Percentiles rank a stretch among this genome's conserved stretches.
Conservation (phyloP, 257 asterid species). For the Nicotiana noctiflora region DNA sequence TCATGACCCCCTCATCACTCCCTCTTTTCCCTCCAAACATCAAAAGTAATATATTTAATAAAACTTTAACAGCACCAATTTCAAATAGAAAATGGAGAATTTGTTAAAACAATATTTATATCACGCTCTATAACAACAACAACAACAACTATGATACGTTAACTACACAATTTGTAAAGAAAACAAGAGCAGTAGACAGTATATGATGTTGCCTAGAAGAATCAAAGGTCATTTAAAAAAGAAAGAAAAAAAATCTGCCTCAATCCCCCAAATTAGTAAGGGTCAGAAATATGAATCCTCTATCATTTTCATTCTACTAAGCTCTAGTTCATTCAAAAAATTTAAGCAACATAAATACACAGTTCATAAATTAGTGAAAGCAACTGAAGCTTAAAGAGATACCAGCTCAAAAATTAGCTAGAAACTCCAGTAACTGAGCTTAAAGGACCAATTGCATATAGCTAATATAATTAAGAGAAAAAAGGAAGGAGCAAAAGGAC, state of each 20-base stretch:
- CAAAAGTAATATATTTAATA: background rate
- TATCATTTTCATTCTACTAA: background rate
- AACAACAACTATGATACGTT: background rate
- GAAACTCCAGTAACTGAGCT: background rate
- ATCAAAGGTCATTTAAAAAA: background rate
- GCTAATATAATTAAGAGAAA: background rate
- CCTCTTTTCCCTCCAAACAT: background rate
- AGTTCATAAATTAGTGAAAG: background rate
- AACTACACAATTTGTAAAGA: background rate
- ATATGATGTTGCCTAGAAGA: background rate
- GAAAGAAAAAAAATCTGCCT: background rate
- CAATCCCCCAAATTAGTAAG: background rate
- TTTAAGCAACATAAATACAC: background rate
- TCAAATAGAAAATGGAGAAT: background rate
- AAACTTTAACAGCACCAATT: background rate
- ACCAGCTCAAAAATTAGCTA: background rate
- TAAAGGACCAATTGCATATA: background rate
- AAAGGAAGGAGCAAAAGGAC: background rate
- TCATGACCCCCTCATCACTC: background rate
- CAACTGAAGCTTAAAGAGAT: background rate
- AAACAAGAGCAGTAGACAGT: background rate
- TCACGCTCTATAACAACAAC: background rate
- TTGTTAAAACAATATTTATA: background rate
- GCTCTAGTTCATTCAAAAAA: background rate
- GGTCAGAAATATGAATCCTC: background rate